A percentile compares a stretch with the other conserved stretches of the same genome.
phyloP scores from a whole-genome alignment of 2,329 filamentous ascomycete species.

The Aspergillus alliaceus region DNA sequence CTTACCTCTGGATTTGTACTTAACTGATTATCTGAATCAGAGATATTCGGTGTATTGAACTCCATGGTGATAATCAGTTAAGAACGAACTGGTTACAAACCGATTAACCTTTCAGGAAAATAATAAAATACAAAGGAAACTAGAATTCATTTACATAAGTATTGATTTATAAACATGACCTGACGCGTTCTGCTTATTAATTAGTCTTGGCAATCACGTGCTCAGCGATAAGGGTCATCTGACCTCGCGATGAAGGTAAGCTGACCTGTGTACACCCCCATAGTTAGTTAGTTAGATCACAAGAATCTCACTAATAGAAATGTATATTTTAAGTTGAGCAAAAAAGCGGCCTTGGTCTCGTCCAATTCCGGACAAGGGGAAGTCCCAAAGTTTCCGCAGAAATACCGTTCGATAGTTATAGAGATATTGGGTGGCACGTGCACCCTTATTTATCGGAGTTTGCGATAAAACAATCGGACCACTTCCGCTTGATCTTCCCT shows the following conservation, averaged over 20 bases:
- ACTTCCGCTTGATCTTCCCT: neutral
- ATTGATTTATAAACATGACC: neutral
- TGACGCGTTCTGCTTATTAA: neutral
- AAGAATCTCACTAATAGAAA: no score
- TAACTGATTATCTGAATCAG: no score
- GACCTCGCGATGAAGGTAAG: neutral
- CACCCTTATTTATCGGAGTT: slow-evolving; percentile 14
- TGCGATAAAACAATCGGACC: slow-evolving; percentile 19
- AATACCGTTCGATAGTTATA: neutral
- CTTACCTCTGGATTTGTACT: neutral
- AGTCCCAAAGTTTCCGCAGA: no score
- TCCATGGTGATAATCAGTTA: neutral
- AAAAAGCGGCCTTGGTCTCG: no score
- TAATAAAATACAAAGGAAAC: neutral
- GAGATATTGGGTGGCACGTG: slow-evolving; percentile 14
- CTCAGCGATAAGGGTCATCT: neutral
- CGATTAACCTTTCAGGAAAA: neutral
- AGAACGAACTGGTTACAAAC: neutral
- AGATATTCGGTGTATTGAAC: neutral
- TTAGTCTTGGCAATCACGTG: neutral
- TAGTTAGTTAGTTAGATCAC: no score
- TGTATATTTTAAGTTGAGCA: no score
- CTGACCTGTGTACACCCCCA: no score
- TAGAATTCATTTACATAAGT: neutral
- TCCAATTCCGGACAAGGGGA: no score